phyloP scores from a whole-genome alignment of 2,329 filamentous ascomycete species.

The Xylaria sp. region DNA sequence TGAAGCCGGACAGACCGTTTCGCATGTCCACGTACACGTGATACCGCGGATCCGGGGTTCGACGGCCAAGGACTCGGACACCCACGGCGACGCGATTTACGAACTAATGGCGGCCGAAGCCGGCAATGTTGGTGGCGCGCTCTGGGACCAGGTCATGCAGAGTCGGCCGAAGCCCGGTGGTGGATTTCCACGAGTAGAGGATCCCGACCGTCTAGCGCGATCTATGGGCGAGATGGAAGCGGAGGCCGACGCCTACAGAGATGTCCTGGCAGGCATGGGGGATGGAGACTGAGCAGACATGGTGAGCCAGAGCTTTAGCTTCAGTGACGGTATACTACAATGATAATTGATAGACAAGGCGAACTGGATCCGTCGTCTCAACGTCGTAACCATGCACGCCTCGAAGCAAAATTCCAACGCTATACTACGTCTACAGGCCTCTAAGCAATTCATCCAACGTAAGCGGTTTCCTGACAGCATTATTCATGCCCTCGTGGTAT shows the following conservation, averaged over 20 bases:
- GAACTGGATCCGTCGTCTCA: conserved; percentile 10
- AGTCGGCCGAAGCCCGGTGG: conserved; percentile 57
- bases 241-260: conserved; percentile 73
- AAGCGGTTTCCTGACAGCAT: conserved; percentile 78
- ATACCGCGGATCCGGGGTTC: conserved; percentile 42
- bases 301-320: background rate
- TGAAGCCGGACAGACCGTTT: conserved; percentile 90
- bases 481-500: conserved; percentile 78
- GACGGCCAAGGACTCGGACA: conserved; percentile 37
- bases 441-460: conserved; percentile 71
- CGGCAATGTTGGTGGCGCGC: conserved; percentile 77
- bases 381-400: conserved; percentile 30
- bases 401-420: conserved; percentile 2
- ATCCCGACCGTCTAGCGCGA: conserved; percentile 70
- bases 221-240: conserved; percentile 75
- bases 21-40: conserved; percentile 86
- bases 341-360: conserved; percentile 12
- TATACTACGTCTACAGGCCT: conserved; percentile 49
- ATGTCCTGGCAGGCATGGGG: conserved; percentile 48
- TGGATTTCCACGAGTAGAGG: conserved; percentile 72
- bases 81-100: conserved; percentile 64
- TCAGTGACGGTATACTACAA: conserved; percentile 6
- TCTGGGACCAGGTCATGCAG: conserved; percentile 45
- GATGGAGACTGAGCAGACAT: conserved; percentile 43
- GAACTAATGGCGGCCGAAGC: conserved; percentile 81